Conservation (phyloP, 306 rosid species). For the Inga oerstediana region DNA sequence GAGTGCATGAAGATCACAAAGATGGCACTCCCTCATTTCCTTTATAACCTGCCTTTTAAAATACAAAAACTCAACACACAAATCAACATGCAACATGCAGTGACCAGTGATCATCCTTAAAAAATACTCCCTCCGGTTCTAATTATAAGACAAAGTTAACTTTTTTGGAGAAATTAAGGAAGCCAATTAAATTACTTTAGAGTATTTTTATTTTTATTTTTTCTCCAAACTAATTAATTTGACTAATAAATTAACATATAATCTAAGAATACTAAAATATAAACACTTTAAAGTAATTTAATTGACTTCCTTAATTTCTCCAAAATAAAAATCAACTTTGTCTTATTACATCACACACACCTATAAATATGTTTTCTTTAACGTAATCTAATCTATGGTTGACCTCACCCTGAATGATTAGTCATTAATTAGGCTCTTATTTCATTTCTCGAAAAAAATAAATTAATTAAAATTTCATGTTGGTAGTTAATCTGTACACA, state of each 20-base stretch:
- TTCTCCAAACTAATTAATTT: too few species aligned
- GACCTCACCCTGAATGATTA: slow-evolving; percentile 38
- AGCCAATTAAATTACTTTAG: too few species aligned
- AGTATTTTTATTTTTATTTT: too few species aligned
- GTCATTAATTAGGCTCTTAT: neutral
- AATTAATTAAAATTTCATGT: neutral
- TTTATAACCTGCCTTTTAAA: neutral
- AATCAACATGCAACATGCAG: neutral
- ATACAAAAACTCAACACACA: neutral
- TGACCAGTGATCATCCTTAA: slow-evolving; percentile 32
- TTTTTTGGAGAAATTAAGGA: too few species aligned
- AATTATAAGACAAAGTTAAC: too few species aligned
- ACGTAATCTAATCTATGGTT: slow-evolving; percentile 1
- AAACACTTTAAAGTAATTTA: too few species aligned
- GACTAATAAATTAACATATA: too few species aligned
- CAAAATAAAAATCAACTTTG: too few species aligned
- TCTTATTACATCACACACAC: too few species aligned
- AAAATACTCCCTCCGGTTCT: neutral
- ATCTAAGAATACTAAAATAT: too few species aligned
- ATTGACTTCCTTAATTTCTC: too few species aligned
- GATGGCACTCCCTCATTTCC: neutral
- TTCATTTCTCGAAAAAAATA: neutral
- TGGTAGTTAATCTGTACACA: neutral
- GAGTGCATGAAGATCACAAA: slow-evolving; percentile 47
- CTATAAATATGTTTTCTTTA: neutral